Evolutionary conservation across 176 grass and related monocot genomes (phyloP), one percentile per base, ranked within the genome.

Genomic region (Raddia guianensis): DNA sequence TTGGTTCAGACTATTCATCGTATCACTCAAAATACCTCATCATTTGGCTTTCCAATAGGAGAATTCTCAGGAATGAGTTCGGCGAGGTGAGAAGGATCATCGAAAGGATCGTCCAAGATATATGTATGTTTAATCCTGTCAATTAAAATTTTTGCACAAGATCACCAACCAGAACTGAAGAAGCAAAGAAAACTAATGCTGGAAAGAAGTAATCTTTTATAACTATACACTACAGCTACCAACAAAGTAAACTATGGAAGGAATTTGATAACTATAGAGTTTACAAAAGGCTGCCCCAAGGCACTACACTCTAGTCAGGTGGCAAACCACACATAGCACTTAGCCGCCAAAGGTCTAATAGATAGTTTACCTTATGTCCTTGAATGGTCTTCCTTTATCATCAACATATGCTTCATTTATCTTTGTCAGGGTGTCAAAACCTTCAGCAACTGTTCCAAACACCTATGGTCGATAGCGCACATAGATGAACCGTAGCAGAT

Each of bases 381-480:
- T 98, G 78, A 93, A 94, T 66, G 96, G 96, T 66, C 96, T 95
- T 85, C 90, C 88, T 75, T 91, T 89, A 72, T 75, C 82, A 86
- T 98, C 96, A 86, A 76, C 92, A 74, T 94, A 98, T 76, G 96
- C 70, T 89, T 98, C 96, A 87, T 95, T 98, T 91, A 98, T 93
- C 84, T 98, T 98, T 32, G 78, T 82, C 75, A 98, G 84, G 0
- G 92, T 95, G 34, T 95, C 92, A 73, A 98, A 84, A 75, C 96
- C 90, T 84, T 93, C 96, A 50, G 91, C 92, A 66, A 98, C 92
- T 49, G 70, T 76, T 55, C 92, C 96, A 91, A 98, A 98, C 63
- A 98, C 82, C 96, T 95, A 80, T 47, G 34, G 49, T 84, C 70
- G 15, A 87, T 7, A 67, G 11, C 78, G 54, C 19, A 57, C 16